Conservation (phyloP, 176 grass and related monocot genomes). For the Hsuehochloa calcarea region DNA sequence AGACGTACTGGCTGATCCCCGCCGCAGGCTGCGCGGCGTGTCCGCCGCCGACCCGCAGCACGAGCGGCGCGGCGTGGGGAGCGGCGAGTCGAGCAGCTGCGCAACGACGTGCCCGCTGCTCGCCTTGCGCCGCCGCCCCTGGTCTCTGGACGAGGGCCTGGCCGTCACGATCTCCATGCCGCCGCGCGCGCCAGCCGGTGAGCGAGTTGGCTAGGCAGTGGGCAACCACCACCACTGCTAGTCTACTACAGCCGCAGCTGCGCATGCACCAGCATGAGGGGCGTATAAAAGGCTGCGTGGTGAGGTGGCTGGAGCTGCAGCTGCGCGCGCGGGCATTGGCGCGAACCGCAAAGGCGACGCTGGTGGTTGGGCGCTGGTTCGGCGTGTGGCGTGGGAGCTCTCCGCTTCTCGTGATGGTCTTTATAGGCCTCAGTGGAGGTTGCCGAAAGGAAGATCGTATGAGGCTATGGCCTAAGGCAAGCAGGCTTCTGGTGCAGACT, state of each 20-base stretch:
- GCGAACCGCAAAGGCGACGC: slow-evolving; percentile 29
- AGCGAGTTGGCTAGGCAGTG: background rate
- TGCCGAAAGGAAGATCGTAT: slow-evolving; percentile 16
- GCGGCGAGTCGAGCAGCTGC: slow-evolving; percentile 72
- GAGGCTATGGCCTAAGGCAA: too few relatives aligned
- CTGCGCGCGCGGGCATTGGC: background rate
- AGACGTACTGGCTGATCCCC: background rate
- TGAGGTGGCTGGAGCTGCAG: slow-evolving; percentile 27
- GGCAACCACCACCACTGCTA: background rate
- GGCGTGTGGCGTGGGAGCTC: background rate
- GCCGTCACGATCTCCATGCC: slow-evolving; percentile 2
- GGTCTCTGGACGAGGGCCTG: background rate
- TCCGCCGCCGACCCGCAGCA: slow-evolving; percentile 36
- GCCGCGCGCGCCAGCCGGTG: background rate
- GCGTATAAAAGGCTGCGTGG: slow-evolving; percentile 44
- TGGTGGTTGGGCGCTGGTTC: slow-evolving; percentile 37
- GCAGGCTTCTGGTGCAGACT: background rate
- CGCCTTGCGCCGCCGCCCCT: slow-evolving; percentile 11
- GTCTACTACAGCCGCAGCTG: background rate
- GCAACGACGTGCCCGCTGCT: slow-evolving; percentile 35
- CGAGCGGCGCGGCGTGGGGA: slow-evolving; percentile 76
- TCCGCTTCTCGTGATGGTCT: slow-evolving; percentile 52
- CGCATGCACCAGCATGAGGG: slow-evolving; percentile 7
- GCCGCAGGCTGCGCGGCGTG: slow-evolving; percentile 26
- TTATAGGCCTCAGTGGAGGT: slow-evolving; percentile 60